Conservation (phyloP, 805 yeast genomes). For the Suhomyces xylopsoci region DNA sequence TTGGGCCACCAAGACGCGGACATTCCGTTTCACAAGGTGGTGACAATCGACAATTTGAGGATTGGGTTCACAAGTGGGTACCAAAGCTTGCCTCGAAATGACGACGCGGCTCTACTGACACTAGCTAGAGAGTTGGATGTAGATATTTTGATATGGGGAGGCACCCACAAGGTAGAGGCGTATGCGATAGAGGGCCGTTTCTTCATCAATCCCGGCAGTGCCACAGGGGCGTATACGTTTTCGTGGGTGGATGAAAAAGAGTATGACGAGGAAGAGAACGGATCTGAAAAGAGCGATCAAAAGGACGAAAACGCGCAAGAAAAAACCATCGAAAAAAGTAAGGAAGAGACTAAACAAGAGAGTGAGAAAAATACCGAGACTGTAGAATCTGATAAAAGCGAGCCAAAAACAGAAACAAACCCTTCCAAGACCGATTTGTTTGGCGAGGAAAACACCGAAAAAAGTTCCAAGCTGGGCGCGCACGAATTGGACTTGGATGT, state of each 20-base stretch:
- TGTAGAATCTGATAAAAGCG: conserved; percentile 5
- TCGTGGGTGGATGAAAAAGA: conserved; percentile 56
- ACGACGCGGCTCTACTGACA: conserved; percentile 77
- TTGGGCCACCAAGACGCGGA: conserved; percentile 13
- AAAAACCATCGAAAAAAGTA: conserved; percentile 4
- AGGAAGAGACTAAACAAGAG: conserved; percentile 7
- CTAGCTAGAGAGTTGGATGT: conserved; percentile 90
- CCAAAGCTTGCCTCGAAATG: conserved; percentile 78
- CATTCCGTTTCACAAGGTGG: conserved; percentile 62
- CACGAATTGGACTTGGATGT: conserved; percentile 9
- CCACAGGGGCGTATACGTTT: conserved; percentile 83
- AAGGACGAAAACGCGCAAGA: conserved; percentile 7
- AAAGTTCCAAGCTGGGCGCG: background rate
- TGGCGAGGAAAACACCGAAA: conserved; percentile 1
- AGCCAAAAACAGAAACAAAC: conserved; percentile 14
- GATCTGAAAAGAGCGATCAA: background rate
- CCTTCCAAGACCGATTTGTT: conserved; percentile 13
- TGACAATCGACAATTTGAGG: conserved; percentile 65
- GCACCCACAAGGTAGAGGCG: conserved; percentile 89
- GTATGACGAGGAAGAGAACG: conserved; percentile 27
- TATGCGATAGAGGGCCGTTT: conserved; percentile 89
- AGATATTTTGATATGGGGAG: conserved; percentile 89
- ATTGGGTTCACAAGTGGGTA: conserved; percentile 87
- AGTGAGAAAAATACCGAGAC: background rate
- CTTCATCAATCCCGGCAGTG: conserved; percentile 95